phyloP scores from a whole-genome alignment of 345 rosid species.

The Pistacia integerrima region DNA sequence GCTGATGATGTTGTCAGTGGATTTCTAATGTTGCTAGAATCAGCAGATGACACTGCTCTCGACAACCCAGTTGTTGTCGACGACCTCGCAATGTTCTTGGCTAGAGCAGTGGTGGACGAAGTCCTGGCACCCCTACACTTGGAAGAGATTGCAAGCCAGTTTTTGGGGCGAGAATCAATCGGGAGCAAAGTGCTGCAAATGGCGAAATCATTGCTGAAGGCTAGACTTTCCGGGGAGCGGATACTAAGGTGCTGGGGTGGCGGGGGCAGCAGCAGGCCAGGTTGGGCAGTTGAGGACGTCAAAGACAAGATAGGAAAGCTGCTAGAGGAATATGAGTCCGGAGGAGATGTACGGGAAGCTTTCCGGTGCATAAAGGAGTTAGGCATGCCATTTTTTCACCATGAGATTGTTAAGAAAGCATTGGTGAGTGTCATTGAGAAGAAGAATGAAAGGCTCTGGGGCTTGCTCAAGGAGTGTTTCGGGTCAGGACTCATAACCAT shows the following conservation, averaged over 20 bases:
- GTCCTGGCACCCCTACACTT: conserved; percentile 73
- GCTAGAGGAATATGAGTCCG: conserved; percentile 80
- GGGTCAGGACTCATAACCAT: conserved; percentile 69
- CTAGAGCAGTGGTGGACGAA: conserved; percentile 85
- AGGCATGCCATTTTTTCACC: conserved; percentile 88
- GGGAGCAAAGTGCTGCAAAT: conserved; percentile 68
- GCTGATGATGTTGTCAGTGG: conserved; percentile 68
- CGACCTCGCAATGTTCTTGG: conserved; percentile 85
- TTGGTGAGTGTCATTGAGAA: conserved; percentile 62
- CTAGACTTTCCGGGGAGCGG: conserved; percentile 79
- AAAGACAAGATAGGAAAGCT: conserved; percentile 67
- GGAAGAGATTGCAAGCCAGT: conserved; percentile 62
- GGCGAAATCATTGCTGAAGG: conserved; percentile 73
- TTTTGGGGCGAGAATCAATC: conserved; percentile 46
- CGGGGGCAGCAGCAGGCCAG: conserved; percentile 59
- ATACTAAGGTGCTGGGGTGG: conserved; percentile 91
- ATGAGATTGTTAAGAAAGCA: conserved; percentile 80
- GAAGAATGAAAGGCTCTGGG: conserved; percentile 60
- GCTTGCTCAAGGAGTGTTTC: conserved; percentile 55
- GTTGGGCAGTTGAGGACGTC: conserved; percentile 75
- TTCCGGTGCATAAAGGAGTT: conserved; percentile 77
- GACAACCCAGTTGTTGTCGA: conserved; percentile 82
- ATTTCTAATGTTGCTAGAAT: conserved; percentile 66
- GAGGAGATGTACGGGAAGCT: conserved; percentile 76
- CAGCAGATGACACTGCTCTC: conserved; percentile 81